Percentiles rank a stretch among this genome's conserved stretches.
Evolutionary conservation across 208 protist genomes (phyloP).

Genomic region (Trypanosoma rangeli): DNA sequence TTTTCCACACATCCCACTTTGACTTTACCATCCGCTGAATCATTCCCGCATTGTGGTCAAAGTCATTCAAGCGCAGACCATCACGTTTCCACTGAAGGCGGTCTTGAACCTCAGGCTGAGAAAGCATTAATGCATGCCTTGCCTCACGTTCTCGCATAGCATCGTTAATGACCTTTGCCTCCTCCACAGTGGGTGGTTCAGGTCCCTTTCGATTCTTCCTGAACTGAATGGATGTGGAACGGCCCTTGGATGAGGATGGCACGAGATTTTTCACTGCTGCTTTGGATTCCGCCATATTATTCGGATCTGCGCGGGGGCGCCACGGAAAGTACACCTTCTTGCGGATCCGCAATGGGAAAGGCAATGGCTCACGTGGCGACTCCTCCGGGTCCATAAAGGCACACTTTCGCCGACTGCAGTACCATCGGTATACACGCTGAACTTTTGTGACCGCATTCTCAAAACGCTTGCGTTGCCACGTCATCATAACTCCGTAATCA

Average conservation of each 20-base stretch:
- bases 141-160: conserved; percentile 38
- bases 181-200: conserved; percentile 38
- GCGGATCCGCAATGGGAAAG: conserved; percentile 33
- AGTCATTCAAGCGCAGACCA: conserved; percentile 56
- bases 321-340: conserved; percentile 72
- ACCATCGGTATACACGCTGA: conserved; percentile 71
- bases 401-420: conserved; percentile 35
- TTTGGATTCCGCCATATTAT: background rate
- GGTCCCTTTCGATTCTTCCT: conserved; percentile 33
- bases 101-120: conserved; percentile 48
- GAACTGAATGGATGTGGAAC: conserved; percentile 48
- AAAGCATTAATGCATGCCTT: conserved; percentile 30
- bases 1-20: conserved; percentile 35
- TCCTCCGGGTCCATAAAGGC: conserved; percentile 25
- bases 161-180: conserved; percentile 60
- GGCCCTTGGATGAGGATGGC: background rate
- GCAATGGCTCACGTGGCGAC: conserved; percentile 33
- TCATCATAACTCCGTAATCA: conserved; percentile 59
- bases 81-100: conserved; percentile 74
- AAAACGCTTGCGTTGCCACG: conserved; percentile 73
- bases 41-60: conserved; percentile 85
- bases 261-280: background rate
- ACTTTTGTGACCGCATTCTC: conserved; percentile 65
- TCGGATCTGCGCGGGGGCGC: conserved; percentile 25
- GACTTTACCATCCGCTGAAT: conserved; percentile 73